phyloP scores from a whole-genome alignment of 78 protist genomes.

The Planoprotostelium fungivorum region DNA sequence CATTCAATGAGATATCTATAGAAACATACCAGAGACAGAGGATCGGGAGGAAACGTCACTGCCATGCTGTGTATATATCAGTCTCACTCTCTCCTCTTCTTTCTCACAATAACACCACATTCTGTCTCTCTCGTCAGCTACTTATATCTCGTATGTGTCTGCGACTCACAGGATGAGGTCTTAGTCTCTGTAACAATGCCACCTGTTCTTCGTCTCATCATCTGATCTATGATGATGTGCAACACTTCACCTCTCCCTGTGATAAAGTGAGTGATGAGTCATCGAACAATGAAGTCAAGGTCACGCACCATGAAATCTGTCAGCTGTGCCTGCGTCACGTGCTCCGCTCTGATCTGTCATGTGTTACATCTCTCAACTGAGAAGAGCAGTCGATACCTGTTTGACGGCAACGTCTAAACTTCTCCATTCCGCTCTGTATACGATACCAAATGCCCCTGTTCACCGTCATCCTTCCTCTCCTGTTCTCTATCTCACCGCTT shows the following conservation, averaged over 20 bases:
- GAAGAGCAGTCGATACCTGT: not conserved
- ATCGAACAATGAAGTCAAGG: not conserved
- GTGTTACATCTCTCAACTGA: not conserved
- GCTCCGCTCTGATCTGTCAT: not conserved
- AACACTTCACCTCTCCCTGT: not conserved
- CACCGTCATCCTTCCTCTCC: too few relatives aligned
- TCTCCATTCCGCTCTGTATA: not conserved
- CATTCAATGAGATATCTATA: too few relatives aligned
- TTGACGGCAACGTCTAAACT: not conserved
- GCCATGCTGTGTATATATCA: not conserved
- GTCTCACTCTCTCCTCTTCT: not conserved
- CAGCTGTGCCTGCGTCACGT: not conserved
- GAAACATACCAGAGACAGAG: not conserved
- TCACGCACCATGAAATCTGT: not conserved
- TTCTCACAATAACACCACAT: not conserved
- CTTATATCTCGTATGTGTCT: too few relatives aligned
- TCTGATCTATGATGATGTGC: too few relatives aligned
- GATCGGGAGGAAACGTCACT: not conserved
- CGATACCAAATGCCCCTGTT: not conserved
- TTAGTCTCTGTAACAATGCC: not conserved
- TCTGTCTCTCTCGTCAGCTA: not conserved
- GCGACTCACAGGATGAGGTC: not conserved
- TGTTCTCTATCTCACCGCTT: too few relatives aligned
- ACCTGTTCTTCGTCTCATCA: too few relatives aligned
- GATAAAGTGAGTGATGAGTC: not conserved